Evolutionary conservation across 2,329 filamentous ascomycete species (phyloP).

Genomic region (Alternaria postmessia): DNA sequence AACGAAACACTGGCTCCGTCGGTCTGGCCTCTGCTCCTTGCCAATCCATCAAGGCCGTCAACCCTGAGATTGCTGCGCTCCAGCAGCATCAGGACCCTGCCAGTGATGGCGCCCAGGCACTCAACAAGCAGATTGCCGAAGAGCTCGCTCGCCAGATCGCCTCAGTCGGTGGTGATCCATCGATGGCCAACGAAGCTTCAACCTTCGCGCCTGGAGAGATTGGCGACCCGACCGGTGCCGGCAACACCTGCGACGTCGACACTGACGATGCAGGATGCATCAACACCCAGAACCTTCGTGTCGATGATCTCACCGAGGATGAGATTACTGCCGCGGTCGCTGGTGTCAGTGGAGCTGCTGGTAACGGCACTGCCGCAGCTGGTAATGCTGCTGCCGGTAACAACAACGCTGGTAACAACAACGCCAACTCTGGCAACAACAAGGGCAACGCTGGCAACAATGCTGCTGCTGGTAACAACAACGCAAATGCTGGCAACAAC

Average conservation of each 20-base stretch:
- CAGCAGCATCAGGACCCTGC: conserved; percentile 74
- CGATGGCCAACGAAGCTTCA: conserved; percentile 66
- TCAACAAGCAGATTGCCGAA: conserved; percentile 69
- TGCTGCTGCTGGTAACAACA: conserved; percentile 3
- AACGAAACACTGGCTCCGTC: conserved; percentile 68
- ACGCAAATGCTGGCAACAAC: not conserved
- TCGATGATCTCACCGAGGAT: conserved; percentile 62
- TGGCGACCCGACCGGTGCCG: conserved; percentile 58
- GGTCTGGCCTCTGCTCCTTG: conserved; percentile 67
- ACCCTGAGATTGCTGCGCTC: conserved; percentile 71
- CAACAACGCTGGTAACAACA: not conserved
- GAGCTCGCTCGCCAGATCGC: conserved; percentile 68
- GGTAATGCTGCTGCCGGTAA: conserved; percentile 20
- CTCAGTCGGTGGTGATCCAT: conserved; percentile 68
- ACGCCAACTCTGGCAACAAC: conserved; percentile 1
- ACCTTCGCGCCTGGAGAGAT: conserved; percentile 70
- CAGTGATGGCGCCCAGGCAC: conserved; percentile 61
- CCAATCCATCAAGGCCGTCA: conserved; percentile 63
- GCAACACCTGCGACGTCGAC: conserved; percentile 62
- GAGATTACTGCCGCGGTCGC: conserved; percentile 62
- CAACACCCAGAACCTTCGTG: conserved; percentile 61
- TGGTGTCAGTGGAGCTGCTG: conserved; percentile 31
- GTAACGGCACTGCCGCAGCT: conserved; percentile 2
- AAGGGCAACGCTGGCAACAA: conserved; percentile 4
- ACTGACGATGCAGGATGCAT: conserved; percentile 63